Conservation (phyloP, 164 flowering plant genomes). For the Protea cynaroides region DNA sequence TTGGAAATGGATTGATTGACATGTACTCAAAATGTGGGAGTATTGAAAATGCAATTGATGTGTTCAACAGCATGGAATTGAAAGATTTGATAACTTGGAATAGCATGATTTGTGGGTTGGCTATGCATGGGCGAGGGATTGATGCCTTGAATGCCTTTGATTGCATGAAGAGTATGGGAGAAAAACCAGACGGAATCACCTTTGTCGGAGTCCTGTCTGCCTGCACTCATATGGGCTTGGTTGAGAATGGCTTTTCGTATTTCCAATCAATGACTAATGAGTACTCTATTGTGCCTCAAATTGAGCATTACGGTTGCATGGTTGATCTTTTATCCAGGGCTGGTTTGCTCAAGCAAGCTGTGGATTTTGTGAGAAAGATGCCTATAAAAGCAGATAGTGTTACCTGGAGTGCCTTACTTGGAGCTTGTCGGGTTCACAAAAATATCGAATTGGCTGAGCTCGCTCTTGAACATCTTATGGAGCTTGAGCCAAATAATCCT, state of each 20-base stretch:
- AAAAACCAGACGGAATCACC: conserved; percentile 60
- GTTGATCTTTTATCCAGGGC: conserved; percentile 63
- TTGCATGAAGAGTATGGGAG: conserved; percentile 39
- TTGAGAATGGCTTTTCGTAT: conserved; percentile 42
- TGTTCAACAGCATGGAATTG: conserved; percentile 36
- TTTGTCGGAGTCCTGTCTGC: conserved; percentile 59
- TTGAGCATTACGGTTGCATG: conserved; percentile 80
- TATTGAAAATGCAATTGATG: conserved; percentile 38
- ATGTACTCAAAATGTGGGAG: conserved; percentile 77
- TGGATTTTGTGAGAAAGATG: conserved; percentile 48
- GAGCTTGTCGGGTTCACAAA: conserved; percentile 51
- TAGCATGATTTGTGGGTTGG: conserved; percentile 52
- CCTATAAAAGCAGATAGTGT: conserved; percentile 66
- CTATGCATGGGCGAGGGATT: conserved; percentile 53
- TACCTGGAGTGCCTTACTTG: conserved; percentile 67
- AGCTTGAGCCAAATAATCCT: conserved; percentile 57
- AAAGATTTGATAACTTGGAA: conserved; percentile 77
- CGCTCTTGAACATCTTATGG: conserved; percentile 40
- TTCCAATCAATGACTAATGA: conserved; percentile 47
- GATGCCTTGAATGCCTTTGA: conserved; percentile 46
- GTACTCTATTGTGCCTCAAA: conserved; percentile 42
- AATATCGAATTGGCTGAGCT: conserved; percentile 52
- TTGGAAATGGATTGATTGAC: conserved; percentile 58
- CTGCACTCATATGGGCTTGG: conserved; percentile 68
- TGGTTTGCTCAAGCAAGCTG: conserved; percentile 48